Evolutionary conservation across 2,329 filamentous ascomycete genomes (phyloP).

Genomic region (Ploettnerulaceae sp.): DNA sequence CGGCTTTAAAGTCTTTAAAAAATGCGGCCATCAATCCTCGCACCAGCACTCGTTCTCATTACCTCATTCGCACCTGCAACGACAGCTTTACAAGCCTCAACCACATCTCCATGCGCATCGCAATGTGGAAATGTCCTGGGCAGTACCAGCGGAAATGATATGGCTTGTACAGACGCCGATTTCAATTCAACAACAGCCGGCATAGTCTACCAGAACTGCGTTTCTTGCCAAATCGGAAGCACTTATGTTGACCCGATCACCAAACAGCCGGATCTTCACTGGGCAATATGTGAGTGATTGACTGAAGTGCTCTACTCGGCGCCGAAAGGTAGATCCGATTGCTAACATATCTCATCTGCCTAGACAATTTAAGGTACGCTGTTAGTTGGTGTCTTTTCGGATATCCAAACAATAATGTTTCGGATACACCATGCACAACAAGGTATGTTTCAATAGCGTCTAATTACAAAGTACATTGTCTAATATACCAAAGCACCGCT

Average conservation of each 20-base stretch:
- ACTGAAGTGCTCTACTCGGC: not conserved
- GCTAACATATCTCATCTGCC: not conserved
- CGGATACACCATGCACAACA: conserved; percentile 45
- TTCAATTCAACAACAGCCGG: conserved; percentile 18
- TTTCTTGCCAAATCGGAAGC: conserved; percentile 39
- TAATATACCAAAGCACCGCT: conserved; percentile 39
- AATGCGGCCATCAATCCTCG: conserved; percentile 22
- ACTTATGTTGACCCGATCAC: conserved; percentile 37
- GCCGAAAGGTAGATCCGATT: not conserved
- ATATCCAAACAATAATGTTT: conserved; percentile 37
- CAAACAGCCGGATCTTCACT: conserved; percentile 48
- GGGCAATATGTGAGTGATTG: conserved; percentile 47
- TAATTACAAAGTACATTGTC: not conserved
- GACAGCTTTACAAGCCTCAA: conserved; percentile 23
- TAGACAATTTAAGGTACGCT: conserved; percentile 56
- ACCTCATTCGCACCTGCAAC: conserved; percentile 18
- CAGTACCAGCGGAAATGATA: conserved; percentile 24
- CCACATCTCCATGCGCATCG: conserved; percentile 27
- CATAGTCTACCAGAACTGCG: conserved; percentile 23
- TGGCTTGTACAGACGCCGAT: conserved; percentile 17
- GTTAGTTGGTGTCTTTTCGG: conserved; percentile 53
- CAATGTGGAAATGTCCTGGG: conserved; percentile 31
- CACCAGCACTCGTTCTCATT: conserved; percentile 21
- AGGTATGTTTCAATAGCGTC: conserved; percentile 37
- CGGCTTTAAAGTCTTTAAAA: conserved; percentile 10